Evolutionary conservation across 2,329 filamentous ascomycete species (phyloP).

Genomic region (Sporothrix mexicana): DNA sequence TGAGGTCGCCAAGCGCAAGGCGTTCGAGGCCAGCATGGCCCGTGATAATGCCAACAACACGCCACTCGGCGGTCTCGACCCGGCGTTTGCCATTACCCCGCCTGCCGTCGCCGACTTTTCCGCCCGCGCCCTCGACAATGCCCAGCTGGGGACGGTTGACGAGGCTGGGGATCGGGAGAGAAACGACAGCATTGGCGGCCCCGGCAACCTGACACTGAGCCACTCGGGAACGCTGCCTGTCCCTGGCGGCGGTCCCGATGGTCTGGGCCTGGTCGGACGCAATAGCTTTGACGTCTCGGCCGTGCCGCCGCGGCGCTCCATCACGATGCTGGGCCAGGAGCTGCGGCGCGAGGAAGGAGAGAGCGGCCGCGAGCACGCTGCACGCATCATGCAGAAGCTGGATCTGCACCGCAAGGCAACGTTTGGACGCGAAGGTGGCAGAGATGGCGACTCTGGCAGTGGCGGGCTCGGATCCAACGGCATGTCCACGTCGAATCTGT

Average conservation of each 20-base stretch:
- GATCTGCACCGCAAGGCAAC: constrained; percentile 84
- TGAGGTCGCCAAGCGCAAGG: constrained; percentile 90
- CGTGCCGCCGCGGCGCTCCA: constrained; percentile 58
- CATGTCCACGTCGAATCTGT: constrained; percentile 47
- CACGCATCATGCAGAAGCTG: constrained; percentile 89
- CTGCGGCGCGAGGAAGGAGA: constrained; percentile 70
- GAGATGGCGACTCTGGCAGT: background rate
- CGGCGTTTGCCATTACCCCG: constrained; percentile 91
- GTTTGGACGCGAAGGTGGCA: constrained; percentile 45
- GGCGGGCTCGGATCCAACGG: constrained; percentile 41
- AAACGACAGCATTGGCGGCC: background rate
- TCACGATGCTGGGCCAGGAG: constrained; percentile 60
- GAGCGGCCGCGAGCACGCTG: constrained; percentile 77
- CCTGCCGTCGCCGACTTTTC: constrained; percentile 90
- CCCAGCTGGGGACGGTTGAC: constrained; percentile 48
- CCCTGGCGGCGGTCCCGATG: constrained; percentile 62
- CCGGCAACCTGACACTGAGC: constrained; percentile 51
- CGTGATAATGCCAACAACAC: constrained; percentile 53
- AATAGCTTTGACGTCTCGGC: constrained; percentile 73
- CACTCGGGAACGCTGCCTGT: constrained; percentile 69
- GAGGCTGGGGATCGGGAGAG: constrained; percentile 35
- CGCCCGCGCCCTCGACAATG: constrained; percentile 64
- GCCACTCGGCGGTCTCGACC: constrained; percentile 57
- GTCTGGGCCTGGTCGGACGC: constrained; percentile 70
- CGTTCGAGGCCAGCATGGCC: constrained; percentile 74